Evolutionary conservation across 768 basidiomycete species (phyloP).

Genomic region (Trametes gibbosa): DNA sequence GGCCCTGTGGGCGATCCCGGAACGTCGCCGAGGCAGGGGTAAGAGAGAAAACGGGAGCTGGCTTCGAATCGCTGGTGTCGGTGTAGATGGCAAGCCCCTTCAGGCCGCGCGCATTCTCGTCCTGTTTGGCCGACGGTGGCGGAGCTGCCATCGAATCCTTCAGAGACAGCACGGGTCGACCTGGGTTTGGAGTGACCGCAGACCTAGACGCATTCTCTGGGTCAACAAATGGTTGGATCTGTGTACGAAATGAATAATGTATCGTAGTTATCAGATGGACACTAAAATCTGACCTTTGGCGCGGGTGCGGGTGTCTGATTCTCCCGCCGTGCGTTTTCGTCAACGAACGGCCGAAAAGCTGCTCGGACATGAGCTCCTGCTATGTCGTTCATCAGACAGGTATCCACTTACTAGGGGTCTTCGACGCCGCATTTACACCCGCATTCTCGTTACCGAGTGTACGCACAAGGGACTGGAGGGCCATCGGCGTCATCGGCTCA

Average conservation of each 20-base stretch:
- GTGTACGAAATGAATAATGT: neutral
- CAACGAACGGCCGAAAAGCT: slow-evolving; percentile 71
- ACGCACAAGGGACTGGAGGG: slow-evolving; percentile 20
- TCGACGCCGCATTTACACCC: slow-evolving; percentile 24
- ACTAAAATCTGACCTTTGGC: slow-evolving; percentile 36
- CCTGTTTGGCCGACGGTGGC: slow-evolving; percentile 16
- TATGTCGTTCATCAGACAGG: neutral
- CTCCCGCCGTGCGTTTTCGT: slow-evolving; percentile 54
- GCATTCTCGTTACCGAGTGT: slow-evolving; percentile 29
- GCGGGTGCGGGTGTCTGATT: slow-evolving; percentile 34
- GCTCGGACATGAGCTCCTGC: neutral
- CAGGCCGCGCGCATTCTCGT: slow-evolving; percentile 13
- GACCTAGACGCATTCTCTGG: slow-evolving; percentile 44
- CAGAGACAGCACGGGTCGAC: slow-evolving; percentile 45
- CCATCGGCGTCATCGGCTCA: slow-evolving; percentile 46
- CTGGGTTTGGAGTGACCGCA: slow-evolving; percentile 30
- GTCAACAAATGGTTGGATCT: slow-evolving; percentile 73
- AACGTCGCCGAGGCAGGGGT: slow-evolving; percentile 40
- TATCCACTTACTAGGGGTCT: slow-evolving; percentile 36
- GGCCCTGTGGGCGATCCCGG: slow-evolving; percentile 11
- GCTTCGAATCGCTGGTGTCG: slow-evolving; percentile 11
- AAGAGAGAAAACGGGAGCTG: slow-evolving; percentile 62
- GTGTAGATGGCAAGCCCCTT: slow-evolving; percentile 14
- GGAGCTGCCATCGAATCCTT: slow-evolving; percentile 38
- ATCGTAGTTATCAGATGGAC: neutral